Evolutionary conservation across 2,329 filamentous ascomycete genomes (phyloP).

Genomic region (Clonostachys sp.): DNA sequence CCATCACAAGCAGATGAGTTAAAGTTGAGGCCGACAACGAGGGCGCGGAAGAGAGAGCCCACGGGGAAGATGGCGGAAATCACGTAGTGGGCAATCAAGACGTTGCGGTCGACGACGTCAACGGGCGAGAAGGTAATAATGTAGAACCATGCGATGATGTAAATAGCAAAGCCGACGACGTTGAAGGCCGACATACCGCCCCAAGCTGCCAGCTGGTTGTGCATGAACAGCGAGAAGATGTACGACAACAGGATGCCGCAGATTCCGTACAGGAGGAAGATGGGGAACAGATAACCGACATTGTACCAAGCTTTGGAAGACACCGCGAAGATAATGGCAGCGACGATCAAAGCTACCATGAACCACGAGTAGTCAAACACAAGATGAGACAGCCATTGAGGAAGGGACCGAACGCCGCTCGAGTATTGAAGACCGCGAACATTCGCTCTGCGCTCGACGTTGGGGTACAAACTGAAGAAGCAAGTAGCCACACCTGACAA

Average conservation of each 20-base stretch:
- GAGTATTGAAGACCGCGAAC: slow-evolving; percentile 81
- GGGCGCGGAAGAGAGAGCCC: slow-evolving; percentile 63
- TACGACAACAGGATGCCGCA: slow-evolving; percentile 70
- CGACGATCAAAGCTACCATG: slow-evolving; percentile 59
- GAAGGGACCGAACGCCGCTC: slow-evolving; percentile 73
- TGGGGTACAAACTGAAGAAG: slow-evolving; percentile 81
- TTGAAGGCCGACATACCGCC: slow-evolving; percentile 72
- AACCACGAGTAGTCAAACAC: slow-evolving; percentile 68
- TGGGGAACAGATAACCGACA: slow-evolving; percentile 69
- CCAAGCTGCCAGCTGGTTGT: slow-evolving; percentile 73
- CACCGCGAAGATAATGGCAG: slow-evolving; percentile 61
- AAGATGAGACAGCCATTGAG: slow-evolving; percentile 76
- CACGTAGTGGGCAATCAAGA: slow-evolving; percentile 69
- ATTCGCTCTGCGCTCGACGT: slow-evolving; percentile 67
- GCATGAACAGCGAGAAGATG: slow-evolving; percentile 68
- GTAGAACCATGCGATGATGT: slow-evolving; percentile 62
- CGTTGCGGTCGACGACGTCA: slow-evolving; percentile 57
- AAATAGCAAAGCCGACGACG: slow-evolving; percentile 62
- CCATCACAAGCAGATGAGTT: slow-evolving; percentile 71
- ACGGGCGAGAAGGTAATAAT: slow-evolving; percentile 70
- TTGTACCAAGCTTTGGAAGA: slow-evolving; percentile 65
- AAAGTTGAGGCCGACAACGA: slow-evolving; percentile 72
- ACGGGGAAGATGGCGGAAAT: slow-evolving; percentile 69
- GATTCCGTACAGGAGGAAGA: slow-evolving; percentile 72
- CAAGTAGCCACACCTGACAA: slow-evolving; percentile 73